Conservation (phyloP, 2,329 filamentous ascomycete species). For the Colletotrichum sidae region DNA sequence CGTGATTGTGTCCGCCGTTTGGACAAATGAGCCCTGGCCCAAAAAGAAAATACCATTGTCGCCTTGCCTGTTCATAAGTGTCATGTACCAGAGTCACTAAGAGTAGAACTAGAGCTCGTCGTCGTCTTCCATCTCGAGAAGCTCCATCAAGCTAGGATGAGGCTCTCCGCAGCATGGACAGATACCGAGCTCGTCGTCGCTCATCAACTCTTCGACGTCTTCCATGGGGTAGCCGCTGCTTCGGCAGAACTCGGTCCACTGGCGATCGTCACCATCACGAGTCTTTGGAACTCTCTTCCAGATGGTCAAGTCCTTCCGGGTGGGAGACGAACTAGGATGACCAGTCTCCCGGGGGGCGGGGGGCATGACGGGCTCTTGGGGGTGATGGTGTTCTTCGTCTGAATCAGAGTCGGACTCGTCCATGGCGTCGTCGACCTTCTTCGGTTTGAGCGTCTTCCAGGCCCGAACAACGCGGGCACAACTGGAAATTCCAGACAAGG, state of each 20-base stretch:
- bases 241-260: conserved; percentile 62
- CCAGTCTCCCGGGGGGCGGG: conserved; percentile 55
- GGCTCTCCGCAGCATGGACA: conserved; percentile 55
- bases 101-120: neutral
- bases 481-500: conserved; percentile 53
- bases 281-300: conserved; percentile 63
- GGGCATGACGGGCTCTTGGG: conserved; percentile 49
- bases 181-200: conserved; percentile 45
- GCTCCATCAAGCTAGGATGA: conserved; percentile 49
- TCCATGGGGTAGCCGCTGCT: conserved; percentile 48
- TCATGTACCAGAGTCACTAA: no score
- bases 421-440: conserved; percentile 40
- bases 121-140: conserved; percentile 45
- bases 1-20: no score
- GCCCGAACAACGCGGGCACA: conserved; percentile 59
- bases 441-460: conserved; percentile 47
- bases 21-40: no score
- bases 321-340: conserved; percentile 53
- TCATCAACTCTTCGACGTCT: conserved; percentile 45
- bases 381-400: conserved; percentile 43
- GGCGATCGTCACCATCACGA: conserved; percentile 53
- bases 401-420: conserved; percentile 41
- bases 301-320: conserved; percentile 55
- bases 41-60: no score
- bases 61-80: no score